Percentiles rank a stretch among this genome's conserved stretches.
phyloP scores from a whole-genome alignment of 768 basidiomycete genomes.

The Termitomyces sp. region DNA sequence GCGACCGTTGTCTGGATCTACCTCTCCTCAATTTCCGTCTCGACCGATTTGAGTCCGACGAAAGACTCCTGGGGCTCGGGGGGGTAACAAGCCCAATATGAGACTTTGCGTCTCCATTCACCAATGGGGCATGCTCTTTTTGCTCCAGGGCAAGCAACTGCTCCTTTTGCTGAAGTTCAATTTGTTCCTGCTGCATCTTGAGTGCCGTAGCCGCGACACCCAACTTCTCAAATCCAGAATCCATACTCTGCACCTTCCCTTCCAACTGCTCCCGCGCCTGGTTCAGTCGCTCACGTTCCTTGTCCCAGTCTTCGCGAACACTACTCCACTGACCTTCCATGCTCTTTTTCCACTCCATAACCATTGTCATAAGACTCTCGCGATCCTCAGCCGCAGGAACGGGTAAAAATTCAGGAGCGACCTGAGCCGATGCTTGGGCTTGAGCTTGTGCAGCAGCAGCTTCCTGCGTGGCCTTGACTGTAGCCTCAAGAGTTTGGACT shows the following conservation, averaged over 20 bases:
- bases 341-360: slow-evolving; percentile 68
- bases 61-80: slow-evolving; percentile 68
- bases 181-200: slow-evolving; percentile 11
- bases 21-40: slow-evolving; percentile 30
- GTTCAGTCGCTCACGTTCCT: slow-evolving; percentile 70
- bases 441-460: slow-evolving; percentile 22
- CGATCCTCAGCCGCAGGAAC: slow-evolving; percentile 24
- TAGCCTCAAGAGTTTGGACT: slow-evolving; percentile 58
- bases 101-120: slow-evolving; percentile 32
- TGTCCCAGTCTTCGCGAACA: slow-evolving; percentile 77
- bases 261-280: slow-evolving; percentile 84
- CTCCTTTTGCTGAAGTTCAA: slow-evolving; percentile 16
- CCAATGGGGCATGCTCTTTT: slow-evolving; percentile 4
- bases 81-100: slow-evolving; percentile 61
- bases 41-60: slow-evolving; percentile 54
- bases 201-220: slow-evolving; percentile 19
- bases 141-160: slow-evolving; percentile 11
- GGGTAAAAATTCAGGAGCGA: slow-evolving; percentile 3
- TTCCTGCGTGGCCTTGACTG: slow-evolving; percentile 41
- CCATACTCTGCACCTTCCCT: slow-evolving; percentile 43
- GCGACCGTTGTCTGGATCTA: slow-evolving; percentile 18
- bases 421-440: slow-evolving; percentile 3
- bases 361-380: slow-evolving; percentile 46
- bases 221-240: slow-evolving; percentile 44
- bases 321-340: slow-evolving; percentile 77